Evolutionary conservation across 228 moss, liverwort and hornwort species (phyloP).

Genomic region (Sphagnum fallax): DNA sequence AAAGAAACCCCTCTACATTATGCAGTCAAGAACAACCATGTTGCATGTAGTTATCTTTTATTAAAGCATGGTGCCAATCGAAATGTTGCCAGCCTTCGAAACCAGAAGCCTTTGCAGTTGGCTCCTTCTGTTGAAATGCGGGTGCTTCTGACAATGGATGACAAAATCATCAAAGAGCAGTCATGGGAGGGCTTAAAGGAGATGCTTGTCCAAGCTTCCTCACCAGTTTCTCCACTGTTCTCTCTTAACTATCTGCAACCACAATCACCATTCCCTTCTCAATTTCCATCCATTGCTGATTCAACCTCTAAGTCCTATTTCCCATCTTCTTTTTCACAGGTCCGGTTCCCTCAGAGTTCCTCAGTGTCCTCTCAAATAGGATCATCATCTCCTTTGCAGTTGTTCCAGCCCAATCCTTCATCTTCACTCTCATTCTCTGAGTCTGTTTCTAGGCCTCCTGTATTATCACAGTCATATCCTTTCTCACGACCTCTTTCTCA

Average conservation of each 20-base stretch:
- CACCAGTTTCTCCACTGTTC: constrained; percentile 37
- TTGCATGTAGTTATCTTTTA: constrained; percentile 67
- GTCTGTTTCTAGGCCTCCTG: neutral
- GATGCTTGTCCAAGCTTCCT: constrained; percentile 27
- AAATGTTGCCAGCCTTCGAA: constrained; percentile 85
- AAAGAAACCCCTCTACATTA: constrained; percentile 96
- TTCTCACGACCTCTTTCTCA: constrained; percentile 13
- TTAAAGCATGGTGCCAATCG: constrained; percentile 90
- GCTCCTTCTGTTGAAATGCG: constrained; percentile 91
- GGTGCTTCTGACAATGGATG: constrained; percentile 68
- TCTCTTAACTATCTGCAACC: constrained; percentile 39
- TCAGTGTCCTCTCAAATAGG: neutral
- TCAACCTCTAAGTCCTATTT: constrained; percentile 20
- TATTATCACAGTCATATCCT: neutral
- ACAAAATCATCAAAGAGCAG: constrained; percentile 64
- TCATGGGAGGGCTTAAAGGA: constrained; percentile 63
- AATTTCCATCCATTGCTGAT: constrained; percentile 37
- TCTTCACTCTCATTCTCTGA: neutral
- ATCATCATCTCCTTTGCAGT: neutral
- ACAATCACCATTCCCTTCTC: constrained; percentile 12
- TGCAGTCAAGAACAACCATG: constrained; percentile 89
- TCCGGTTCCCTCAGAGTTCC: neutral
- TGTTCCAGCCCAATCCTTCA: neutral
- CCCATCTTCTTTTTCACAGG: constrained; percentile 7
- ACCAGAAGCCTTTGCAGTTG: constrained; percentile 86